Evolutionary conservation across 352 stramenopile species (phyloP), one percentile per base, ranked within the genome.

Genomic region (Globisporangium cystogenes): DNA sequence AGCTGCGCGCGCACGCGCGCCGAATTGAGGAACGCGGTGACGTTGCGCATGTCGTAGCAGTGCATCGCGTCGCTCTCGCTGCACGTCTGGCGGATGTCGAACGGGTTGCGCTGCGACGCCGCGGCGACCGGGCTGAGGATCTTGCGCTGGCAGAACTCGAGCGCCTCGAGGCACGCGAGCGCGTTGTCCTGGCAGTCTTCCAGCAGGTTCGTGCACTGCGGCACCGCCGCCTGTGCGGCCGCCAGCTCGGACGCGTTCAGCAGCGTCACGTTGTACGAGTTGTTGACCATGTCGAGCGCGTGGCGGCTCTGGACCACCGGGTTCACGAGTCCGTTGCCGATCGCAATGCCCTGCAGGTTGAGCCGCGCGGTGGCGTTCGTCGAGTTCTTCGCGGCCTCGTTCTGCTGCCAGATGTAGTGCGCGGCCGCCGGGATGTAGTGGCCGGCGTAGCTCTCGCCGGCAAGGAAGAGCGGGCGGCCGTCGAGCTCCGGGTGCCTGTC

Each of bases 241-340:
- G 63, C 58, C n/a, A 79, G 27, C 23, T 73, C 35, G 0, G 24
- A 65, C 7, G 50, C 52, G 40, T 69, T 76, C 46, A 86, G 48
- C 6, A 89, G 56, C 43, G 73, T 82, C 46, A 89, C 56, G 57
- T 87, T 89, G 69, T 89, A 89, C 26, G 59, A 43, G 59, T 91
- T 90, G 42, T 83, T 64, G 10, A 72, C 62, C 72, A 90, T 90
- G 44, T 90, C 76, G 11, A 72, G 42, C 1, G 64, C 68, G 48
- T 86, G 72, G 16, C 57, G 58, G 44, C 61, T 68, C 46, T 77
- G 68, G 7, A 66, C 36, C 16, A 65, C 37, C 1, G 68, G 63
- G 48, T 72, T 58, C 16, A 60, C 70, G 33, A 77, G 52, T 8
- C 67, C 67, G 36, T 77, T 77, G 27, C 68, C 68, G 26, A 77